These are phyloP conservation scores for Aspergillus panamensis DNA, from an alignment of 495 filamentous ascomycete genomes.

Conservation along the genomic window DNA sequence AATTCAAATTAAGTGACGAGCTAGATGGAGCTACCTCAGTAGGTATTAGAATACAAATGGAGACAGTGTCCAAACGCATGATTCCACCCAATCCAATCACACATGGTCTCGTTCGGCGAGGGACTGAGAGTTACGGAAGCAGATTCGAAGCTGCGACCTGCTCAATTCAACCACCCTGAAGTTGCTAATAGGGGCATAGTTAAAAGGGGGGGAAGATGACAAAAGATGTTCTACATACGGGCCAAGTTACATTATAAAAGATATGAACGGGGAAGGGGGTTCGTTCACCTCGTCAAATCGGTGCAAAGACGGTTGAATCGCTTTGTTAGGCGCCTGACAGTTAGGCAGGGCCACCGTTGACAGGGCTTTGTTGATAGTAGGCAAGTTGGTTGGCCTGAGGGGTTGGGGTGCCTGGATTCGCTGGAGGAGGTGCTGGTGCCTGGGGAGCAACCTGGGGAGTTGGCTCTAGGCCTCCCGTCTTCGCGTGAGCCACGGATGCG, in stretches of 20 bases:
- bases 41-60: conserved; percentile 27
- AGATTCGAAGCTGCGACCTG: conserved; percentile 5
- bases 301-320: not conserved
- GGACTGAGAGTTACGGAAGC: conserved; percentile 8
- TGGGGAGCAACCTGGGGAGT: conserved; percentile 16
- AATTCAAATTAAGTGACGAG: conserved; percentile 4
- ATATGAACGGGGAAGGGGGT: conserved; percentile 2
- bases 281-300: conserved; percentile 5
- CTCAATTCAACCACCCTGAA: conserved; percentile 16
- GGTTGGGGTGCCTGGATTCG: conserved; percentile 20
- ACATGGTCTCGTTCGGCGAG: conserved; percentile 23
- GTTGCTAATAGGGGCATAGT: conserved; percentile 28
- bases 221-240: conserved; percentile 36
- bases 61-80: conserved; percentile 28
- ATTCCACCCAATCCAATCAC: conserved; percentile 23
- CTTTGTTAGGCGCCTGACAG: not conserved
- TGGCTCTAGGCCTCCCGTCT: conserved; percentile 30
- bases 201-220: conserved; percentile 8
- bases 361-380: conserved; percentile 39
- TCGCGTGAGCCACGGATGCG: conserved; percentile 35
- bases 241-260: conserved; percentile 8
- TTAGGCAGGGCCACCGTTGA: conserved; percentile 32
- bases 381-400: conserved; percentile 32
- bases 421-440: conserved; percentile 11
- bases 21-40: conserved; percentile 13